Evolutionary conservation across 2,329 filamentous ascomycete genomes (phyloP), one percentile per base, ranked within the genome.

Genomic region (Penicillium thymicola): DNA sequence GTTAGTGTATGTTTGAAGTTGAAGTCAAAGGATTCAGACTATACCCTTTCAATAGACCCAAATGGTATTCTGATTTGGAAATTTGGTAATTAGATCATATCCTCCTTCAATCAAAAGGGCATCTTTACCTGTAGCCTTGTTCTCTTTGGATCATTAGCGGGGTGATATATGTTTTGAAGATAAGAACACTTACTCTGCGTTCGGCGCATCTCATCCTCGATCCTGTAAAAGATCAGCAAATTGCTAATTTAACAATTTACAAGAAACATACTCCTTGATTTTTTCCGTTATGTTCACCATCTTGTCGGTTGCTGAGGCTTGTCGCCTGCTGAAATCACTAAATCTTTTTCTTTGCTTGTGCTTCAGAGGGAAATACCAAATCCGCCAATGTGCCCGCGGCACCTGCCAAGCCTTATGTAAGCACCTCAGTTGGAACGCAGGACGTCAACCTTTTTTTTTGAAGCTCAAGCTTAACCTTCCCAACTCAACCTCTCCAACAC

Each of bases 261-360:
- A 18, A n/a, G 30, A 10, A 10, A 61, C 65, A 74, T 78, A 96
- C 93, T 97, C 94, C 83, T 99, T 99, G 81, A 99, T 99, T 84
- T 96, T 97, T 54, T 99, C 95, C 65, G 94, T 97, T 66, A 99
- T 99, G 81, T 97, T 97, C 77, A 97, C 94, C 94, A 99, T 99
- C 70, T 71, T 78, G 74, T 46, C 69, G 64, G 64, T 68, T 55
- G 50, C 14, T 57, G 41, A 51, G 56, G 54, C 55, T 50, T 42
- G 16, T 57, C 37, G 43, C 58, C 59, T 60, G 48, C 48, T 21
- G 64, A 62, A 62, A 64, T 66, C 64, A 61, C 40, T 37, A 36
- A 13, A 46, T 27, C 23, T 30, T 45, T 36, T 36, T 61, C 27
- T 44, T 28, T 45, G 46, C 32, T 41, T 34, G 28, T 46, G 43